These are phyloP conservation scores for Beta corolliflora DNA, from an alignment of 179 eudicot species.

Conservation along the genomic window DNA sequence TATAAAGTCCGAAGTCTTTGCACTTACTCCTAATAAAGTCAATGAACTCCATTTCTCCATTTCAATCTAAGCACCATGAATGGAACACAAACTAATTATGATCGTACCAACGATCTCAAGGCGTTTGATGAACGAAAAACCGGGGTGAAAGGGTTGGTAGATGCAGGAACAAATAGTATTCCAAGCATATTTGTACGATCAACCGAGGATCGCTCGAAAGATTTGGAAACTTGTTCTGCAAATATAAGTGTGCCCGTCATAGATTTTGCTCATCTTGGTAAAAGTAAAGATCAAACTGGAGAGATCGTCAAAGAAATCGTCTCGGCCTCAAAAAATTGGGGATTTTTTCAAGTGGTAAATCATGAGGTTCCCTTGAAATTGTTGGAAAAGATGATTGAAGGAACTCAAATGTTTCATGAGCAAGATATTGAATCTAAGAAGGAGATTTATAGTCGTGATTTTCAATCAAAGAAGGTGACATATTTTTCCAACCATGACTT, in stretches of 20 bases:
- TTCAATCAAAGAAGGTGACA: background rate
- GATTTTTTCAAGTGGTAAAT: constrained; percentile 28
- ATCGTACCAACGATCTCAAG: constrained; percentile 19
- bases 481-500: constrained; percentile 11
- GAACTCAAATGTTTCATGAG: constrained; percentile 23
- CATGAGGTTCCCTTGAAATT: constrained; percentile 25
- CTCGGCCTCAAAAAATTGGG: constrained; percentile 22
- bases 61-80: background rate
- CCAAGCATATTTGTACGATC: no score
- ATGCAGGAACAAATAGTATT: constrained; percentile 25
- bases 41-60: background rate
- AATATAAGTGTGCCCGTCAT: constrained; percentile 18
- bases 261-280: constrained; percentile 6
- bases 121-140: constrained; percentile 27
- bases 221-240: background rate
- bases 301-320: background rate
- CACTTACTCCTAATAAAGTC: background rate
- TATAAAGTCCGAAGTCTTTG: no score
- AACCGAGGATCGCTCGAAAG: no score
- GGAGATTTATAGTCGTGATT: background rate
- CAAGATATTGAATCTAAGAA: constrained; percentile 23
- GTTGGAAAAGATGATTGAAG: constrained; percentile 23
- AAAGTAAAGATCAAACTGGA: background rate
- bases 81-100: background rate
- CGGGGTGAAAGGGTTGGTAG: constrained; percentile 32